These are phyloP conservation scores for Erythrophleum ivorense DNA, from an alignment of 331 rosid species.

Conservation along the genomic window DNA sequence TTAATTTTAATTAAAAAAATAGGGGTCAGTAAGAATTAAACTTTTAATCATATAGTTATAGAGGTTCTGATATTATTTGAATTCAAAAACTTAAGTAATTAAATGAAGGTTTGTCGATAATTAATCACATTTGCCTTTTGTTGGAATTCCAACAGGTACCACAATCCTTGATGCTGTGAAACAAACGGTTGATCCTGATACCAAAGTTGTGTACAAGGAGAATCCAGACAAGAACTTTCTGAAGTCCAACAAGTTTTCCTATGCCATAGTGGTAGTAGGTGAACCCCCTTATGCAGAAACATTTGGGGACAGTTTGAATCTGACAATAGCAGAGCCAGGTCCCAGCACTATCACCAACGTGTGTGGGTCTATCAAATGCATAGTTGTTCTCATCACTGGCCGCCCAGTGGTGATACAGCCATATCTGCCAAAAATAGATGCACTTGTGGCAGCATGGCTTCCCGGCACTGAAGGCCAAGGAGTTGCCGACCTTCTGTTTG, in stretches of 20 bases:
- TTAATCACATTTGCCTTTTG: neutral
- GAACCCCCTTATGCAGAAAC: conserved; percentile 78
- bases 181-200: conserved; percentile 61
- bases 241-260: conserved; percentile 59
- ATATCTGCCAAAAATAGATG: conserved; percentile 58
- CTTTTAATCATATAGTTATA: neutral
- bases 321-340: conserved; percentile 70
- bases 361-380: conserved; percentile 62
- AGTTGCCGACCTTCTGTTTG: conserved; percentile 65
- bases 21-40: neutral
- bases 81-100: neutral
- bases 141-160: conserved; percentile 54
- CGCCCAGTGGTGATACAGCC: conserved; percentile 83
- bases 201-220: conserved; percentile 71
- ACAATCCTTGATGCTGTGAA: conserved; percentile 74
- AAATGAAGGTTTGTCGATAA: neutral
- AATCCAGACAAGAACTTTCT: conserved; percentile 63
- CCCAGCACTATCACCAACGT: conserved; percentile 65
- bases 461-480: conserved; percentile 94
- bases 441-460: conserved; percentile 88
- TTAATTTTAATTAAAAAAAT: neutral
- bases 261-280: conserved; percentile 78
- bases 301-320: conserved; percentile 69
- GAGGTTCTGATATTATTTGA: neutral
- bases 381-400: conserved; percentile 69